phyloP scores from a whole-genome alignment of 495 filamentous ascomycete species.

The Tuber borchii region DNA sequence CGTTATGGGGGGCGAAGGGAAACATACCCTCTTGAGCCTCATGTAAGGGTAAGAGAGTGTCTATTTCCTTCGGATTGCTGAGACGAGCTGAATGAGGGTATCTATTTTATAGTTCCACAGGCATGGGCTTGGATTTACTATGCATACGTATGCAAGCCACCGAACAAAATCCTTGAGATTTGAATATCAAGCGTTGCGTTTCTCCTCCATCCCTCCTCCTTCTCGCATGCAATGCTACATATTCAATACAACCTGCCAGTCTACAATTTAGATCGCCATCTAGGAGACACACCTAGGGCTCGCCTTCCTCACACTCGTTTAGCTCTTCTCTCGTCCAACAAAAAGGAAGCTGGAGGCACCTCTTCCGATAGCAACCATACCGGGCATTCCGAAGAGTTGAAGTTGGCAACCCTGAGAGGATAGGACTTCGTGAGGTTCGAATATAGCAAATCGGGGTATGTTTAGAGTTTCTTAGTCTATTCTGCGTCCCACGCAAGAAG shows the following conservation, averaged over 20 bases:
- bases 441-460: slow-evolving; percentile 1
- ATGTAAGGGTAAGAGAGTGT: slow-evolving; percentile 5
- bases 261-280: neutral
- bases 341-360: neutral
- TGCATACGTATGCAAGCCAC: slow-evolving; percentile 28
- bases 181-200: slow-evolving; percentile 21
- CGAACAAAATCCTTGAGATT: neutral
- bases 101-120: slow-evolving; percentile 26
- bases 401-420: neutral
- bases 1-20: slow-evolving; percentile 29
- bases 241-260: slow-evolving; percentile 8
- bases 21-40: slow-evolving; percentile 30
- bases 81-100: slow-evolving; percentile 33
- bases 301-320: neutral
- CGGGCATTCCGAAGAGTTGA: neutral
- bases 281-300: neutral
- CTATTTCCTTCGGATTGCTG: slow-evolving; percentile 23
- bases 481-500: neutral
- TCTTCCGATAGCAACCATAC: neutral
- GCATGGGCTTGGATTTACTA: slow-evolving; percentile 16
- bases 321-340: neutral
- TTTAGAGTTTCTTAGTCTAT: neutral
- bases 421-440: neutral
- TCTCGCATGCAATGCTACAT: slow-evolving; percentile 25
- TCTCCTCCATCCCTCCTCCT: slow-evolving; percentile 22